Conservation (phyloP, 2,329 filamentous ascomycete genomes). For the Xylaria digitata region DNA sequence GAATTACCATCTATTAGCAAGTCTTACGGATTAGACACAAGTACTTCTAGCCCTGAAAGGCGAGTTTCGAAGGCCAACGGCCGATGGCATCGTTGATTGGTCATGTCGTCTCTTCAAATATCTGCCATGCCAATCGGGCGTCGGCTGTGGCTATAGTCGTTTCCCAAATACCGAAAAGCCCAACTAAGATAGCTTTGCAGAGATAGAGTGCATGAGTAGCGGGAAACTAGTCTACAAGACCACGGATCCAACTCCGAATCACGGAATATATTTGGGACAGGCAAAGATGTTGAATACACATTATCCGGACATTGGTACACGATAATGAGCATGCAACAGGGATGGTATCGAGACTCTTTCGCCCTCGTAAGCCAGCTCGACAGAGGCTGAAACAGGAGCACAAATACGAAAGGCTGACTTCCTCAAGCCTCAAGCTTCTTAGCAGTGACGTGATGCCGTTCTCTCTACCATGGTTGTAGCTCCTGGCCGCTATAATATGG, state of each 20-base stretch:
- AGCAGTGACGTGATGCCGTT: slow-evolving; percentile 13
- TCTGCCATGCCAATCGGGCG: slow-evolving; percentile 32
- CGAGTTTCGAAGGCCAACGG: slow-evolving; percentile 43
- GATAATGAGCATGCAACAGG: neutral
- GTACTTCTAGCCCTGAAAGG: slow-evolving; percentile 14
- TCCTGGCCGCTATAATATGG: slow-evolving; percentile 8
- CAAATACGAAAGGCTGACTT: slow-evolving; percentile 11
- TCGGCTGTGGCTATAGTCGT: slow-evolving; percentile 33
- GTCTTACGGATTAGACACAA: slow-evolving; percentile 17
- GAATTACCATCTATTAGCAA: slow-evolving; percentile 1
- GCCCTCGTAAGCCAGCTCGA: slow-evolving; percentile 22
- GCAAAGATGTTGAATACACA: slow-evolving; percentile 7
- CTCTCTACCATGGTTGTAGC: neutral
- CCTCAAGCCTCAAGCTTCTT: slow-evolving; percentile 15
- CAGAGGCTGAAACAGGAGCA: slow-evolving; percentile 26
- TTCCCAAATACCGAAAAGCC: slow-evolving; percentile 33
- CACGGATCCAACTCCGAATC: slow-evolving; percentile 1
- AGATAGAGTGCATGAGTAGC: slow-evolving; percentile 26
- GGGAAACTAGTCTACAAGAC: slow-evolving; percentile 7
- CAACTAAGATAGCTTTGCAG: slow-evolving; percentile 4
- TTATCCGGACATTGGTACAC: neutral
- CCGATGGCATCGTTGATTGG: slow-evolving; percentile 33
- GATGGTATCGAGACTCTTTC: neutral
- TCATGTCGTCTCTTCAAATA: slow-evolving; percentile 26
- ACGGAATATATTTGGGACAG: slow-evolving; percentile 32